Conservation (phyloP, 2,329 filamentous ascomycete species). For the Pseudodiploospora longispora region DNA sequence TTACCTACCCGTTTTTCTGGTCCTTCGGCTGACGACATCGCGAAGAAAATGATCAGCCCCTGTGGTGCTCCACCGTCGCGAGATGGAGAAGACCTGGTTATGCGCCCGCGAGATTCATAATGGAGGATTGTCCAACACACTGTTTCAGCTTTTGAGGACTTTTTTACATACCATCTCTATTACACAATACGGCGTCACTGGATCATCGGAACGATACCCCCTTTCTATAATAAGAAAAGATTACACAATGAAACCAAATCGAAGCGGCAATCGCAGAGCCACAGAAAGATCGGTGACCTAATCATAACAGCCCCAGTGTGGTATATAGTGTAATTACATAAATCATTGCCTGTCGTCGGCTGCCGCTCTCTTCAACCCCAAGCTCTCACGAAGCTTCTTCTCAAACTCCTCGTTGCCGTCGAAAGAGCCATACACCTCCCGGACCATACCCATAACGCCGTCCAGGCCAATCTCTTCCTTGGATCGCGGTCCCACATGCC, state of each 20-base stretch:
- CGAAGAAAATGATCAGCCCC: conserved; percentile 60
- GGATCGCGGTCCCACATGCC: conserved; percentile 75
- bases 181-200: no score
- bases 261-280: no score
- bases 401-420: conserved; percentile 46
- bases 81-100: conserved; percentile 33
- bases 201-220: no score
- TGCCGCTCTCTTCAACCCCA: conserved; percentile 40
- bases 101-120: neutral
- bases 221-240: no score
- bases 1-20: neutral
- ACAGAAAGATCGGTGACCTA: no score
- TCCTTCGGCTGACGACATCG: conserved; percentile 7
- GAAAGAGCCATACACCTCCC: conserved; percentile 45
- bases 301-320: neutral
- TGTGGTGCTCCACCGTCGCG: conserved; percentile 49
- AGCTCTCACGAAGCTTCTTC: conserved; percentile 51
- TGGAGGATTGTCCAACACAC: no score
- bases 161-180: no score
- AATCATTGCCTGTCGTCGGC: conserved; percentile 14
- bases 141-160: no score
- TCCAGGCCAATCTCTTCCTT: conserved; percentile 76
- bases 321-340: conserved; percentile 1
- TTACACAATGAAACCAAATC: no score
- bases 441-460: conserved; percentile 64